phyloP scores from a whole-genome alignment of 805 yeast genomes.

The Saccharomycopsis babjevae region DNA sequence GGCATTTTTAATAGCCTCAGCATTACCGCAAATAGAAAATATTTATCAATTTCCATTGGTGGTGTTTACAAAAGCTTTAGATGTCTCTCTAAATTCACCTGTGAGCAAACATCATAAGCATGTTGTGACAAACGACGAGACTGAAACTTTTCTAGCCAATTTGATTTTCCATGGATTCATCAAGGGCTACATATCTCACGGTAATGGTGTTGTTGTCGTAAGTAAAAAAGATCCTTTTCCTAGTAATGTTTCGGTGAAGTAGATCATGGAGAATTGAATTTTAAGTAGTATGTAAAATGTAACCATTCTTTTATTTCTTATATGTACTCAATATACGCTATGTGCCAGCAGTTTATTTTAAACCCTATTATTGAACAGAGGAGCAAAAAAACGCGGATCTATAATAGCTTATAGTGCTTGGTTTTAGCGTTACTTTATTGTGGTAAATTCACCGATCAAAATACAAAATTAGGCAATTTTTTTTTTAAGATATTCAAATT shows the following conservation, averaged over 20 bases:
- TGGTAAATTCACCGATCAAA: too few species aligned
- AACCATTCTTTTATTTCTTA: background rate
- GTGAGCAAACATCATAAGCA: constrained; percentile 9
- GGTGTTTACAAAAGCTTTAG: constrained; percentile 36
- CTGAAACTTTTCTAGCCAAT: constrained; percentile 62
- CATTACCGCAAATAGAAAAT: constrained; percentile 4
- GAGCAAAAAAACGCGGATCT: too few species aligned
- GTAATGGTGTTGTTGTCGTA: constrained; percentile 60
- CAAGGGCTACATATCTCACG: constrained; percentile 77
- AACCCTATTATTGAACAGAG: too few species aligned
- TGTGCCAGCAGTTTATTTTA: too few species aligned
- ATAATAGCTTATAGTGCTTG: too few species aligned
- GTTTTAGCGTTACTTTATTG: too few species aligned
- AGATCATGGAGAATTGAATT: background rate
- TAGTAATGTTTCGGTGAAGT: constrained; percentile 2
- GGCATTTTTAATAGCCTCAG: constrained; percentile 21
- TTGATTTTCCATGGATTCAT: constrained; percentile 49
- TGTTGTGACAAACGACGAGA: constrained; percentile 31
- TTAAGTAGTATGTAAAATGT: background rate
- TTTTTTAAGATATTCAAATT: too few species aligned
- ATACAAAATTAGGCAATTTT: too few species aligned
- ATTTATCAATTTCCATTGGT: constrained; percentile 23
- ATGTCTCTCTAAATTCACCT: constrained; percentile 24
- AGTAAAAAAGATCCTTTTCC: constrained; percentile 74
- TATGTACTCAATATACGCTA: too few species aligned